Percentiles rank a stretch among this genome's conserved stretches.
Conservation (phyloP, 495 filamentous ascomycete species). For the Penicillium lagena region DNA sequence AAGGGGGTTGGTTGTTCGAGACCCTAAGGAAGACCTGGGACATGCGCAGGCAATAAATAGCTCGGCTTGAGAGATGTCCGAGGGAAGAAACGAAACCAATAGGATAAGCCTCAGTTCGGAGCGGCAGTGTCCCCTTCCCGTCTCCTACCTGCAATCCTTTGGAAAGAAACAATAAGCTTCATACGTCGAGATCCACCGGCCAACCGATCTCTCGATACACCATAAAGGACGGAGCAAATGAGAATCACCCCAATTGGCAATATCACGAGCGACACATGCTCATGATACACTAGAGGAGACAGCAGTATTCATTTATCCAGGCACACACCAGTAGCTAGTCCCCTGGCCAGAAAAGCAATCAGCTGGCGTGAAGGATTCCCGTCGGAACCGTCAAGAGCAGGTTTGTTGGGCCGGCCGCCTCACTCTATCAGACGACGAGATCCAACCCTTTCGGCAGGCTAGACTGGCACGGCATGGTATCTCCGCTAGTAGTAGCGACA, state of each 20-base stretch:
- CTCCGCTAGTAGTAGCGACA: no score
- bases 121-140: constrained; percentile 1
- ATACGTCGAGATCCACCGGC: no score
- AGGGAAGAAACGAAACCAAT: constrained; percentile 6
- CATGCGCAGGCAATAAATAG: constrained; percentile 10
- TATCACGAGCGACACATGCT: no score
- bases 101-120: constrained; percentile 3
- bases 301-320: constrained; percentile 1
- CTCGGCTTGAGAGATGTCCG: neutral
- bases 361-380: constrained; percentile 6
- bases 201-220: no score
- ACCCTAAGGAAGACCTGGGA: no score
- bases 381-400: constrained; percentile 16
- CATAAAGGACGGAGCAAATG: no score
- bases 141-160: neutral
- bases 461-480: neutral
- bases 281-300: neutral
- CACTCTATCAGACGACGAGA: constrained; percentile 30
- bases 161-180: neutral
- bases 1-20: no score
- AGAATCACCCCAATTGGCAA: no score
- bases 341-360: neutral
- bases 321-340: neutral
- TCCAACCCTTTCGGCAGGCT: constrained; percentile 31
- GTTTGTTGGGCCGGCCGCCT: constrained; percentile 20